Percentiles rank a stretch among this genome's conserved stretches.
Evolutionary conservation across 2,329 filamentous ascomycete species (phyloP).

Genomic region (Venturia oleaginea): DNA sequence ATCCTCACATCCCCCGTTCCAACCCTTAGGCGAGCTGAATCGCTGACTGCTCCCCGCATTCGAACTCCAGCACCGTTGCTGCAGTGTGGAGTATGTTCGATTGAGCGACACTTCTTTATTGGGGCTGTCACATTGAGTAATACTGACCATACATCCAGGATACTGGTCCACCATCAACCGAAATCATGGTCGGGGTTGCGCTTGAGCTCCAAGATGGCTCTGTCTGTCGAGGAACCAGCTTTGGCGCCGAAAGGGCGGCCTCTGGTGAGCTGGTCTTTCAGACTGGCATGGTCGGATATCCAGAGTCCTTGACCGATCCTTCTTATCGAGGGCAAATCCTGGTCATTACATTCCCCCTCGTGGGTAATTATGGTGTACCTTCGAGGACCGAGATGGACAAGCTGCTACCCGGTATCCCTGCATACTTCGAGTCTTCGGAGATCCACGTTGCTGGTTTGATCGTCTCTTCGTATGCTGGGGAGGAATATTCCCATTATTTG

Average conservation of each 20-base stretch:
- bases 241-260: constrained; percentile 88
- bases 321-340: constrained; percentile 90
- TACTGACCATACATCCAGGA: background rate
- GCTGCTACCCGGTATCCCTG: constrained; percentile 74
- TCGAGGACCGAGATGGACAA: constrained; percentile 70
- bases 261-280: constrained; percentile 98
- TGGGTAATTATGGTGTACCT: constrained; percentile 96
- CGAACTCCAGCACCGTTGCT: background rate
- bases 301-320: constrained; percentile 82
- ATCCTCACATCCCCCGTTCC: background rate
- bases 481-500: constrained; percentile 91
- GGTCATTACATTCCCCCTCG: constrained; percentile 89
- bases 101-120: background rate
- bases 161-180: background rate
- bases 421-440: constrained; percentile 83
- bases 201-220: constrained; percentile 91
- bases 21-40: background rate
- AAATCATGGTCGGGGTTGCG: constrained; percentile 40
- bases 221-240: constrained; percentile 89
- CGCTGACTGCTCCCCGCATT: background rate
- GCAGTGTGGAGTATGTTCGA: background rate
- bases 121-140: background rate
- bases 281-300: constrained; percentile 98
- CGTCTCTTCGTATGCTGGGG: constrained; percentile 82
- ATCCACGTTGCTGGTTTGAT: constrained; percentile 93